Base-by-base conservation (phyloP, 225 moss, liverwort and hornwort genomes). In the Bryoerythrophyllum caledonicum region DNA sequence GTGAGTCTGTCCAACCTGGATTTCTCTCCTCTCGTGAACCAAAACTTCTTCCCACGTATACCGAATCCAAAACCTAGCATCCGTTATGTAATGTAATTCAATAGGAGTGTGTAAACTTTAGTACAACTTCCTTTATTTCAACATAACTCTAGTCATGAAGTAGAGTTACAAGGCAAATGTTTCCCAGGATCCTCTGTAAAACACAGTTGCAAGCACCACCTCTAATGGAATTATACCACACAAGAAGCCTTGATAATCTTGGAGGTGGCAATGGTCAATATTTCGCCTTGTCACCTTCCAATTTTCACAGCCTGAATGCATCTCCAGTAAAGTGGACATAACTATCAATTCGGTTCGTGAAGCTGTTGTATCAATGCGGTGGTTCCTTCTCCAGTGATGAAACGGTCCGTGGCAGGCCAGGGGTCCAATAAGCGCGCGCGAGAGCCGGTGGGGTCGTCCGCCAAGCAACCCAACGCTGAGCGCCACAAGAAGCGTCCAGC, bases 401-500 rank as follows among this genome's bases (percentile, higher is more conserved):
- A 60, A 51, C 44, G 28, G 69, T 73, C 21, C 15, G 52, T 69
- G 69, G 79, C 80, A 81, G 84, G 70, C 70, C 77, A 84, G 40
- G 73, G 74, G 10, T 74, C 84, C 46, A 84, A 54, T 76, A 83
- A 84, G 74, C 80, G 84, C 74, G 74, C 70, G 65, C 77, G 80
- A 46, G 84, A 84, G 38, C 66, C 25, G 54, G 71, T 71, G 75
- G 44, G 63, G 24, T 53, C 52, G 2, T 56, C 74, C 3, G 66
- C 37, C 56, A 84, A 78, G 66, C 77, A 84, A 66, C 37, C 55
- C 7, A 74, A 74, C 11, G 43, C 65, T 40, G 80, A 77, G 74
- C 84, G 84, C 65, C 70, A 71, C 11, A 84, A 84, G 61, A 84
- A 84, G 65, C 80, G 84, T 60, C 84, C 84, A 6, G 74, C 70